phyloP scores from a whole-genome alignment of 169 alveolate species.

The Besnoitia besnoiti region DNA sequence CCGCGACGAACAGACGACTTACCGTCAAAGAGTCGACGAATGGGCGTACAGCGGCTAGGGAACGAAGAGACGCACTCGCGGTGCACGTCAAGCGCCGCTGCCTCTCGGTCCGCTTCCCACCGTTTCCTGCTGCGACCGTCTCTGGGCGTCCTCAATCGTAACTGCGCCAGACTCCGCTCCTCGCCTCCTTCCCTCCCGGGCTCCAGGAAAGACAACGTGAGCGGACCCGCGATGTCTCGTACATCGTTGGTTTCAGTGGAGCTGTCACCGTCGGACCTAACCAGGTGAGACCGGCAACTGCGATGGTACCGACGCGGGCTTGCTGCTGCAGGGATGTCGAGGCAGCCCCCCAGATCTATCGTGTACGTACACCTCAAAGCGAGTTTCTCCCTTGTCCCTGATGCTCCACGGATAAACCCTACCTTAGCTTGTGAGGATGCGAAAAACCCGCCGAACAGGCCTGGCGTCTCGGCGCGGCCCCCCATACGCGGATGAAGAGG shows the following conservation, averaged over 20 bases:
- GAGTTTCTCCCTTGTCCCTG: background rate
- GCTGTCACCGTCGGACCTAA: too few species aligned
- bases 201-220: too few species aligned
- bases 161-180: too few species aligned
- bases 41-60: constrained; percentile 25
- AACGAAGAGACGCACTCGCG: background rate
- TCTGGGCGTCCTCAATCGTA: too few species aligned
- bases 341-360: background rate
- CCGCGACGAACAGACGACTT: too few species aligned
- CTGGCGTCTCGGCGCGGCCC: background rate
- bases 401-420: background rate
- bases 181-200: too few species aligned
- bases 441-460: background rate
- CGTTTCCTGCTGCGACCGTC: background rate
- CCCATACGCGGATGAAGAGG: background rate
- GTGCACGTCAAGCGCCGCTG: background rate
- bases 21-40: constrained; percentile 32
- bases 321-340: background rate
- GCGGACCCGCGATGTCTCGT: too few species aligned
- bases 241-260: too few species aligned
- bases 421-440: background rate
- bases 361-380: constrained; percentile 1
- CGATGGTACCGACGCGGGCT: too few species aligned
- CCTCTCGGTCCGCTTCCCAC: background rate
- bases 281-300: too few species aligned